phyloP scores from a whole-genome alignment of 2,329 filamentous ascomycete species.

The Ophiobolus disseminans region DNA sequence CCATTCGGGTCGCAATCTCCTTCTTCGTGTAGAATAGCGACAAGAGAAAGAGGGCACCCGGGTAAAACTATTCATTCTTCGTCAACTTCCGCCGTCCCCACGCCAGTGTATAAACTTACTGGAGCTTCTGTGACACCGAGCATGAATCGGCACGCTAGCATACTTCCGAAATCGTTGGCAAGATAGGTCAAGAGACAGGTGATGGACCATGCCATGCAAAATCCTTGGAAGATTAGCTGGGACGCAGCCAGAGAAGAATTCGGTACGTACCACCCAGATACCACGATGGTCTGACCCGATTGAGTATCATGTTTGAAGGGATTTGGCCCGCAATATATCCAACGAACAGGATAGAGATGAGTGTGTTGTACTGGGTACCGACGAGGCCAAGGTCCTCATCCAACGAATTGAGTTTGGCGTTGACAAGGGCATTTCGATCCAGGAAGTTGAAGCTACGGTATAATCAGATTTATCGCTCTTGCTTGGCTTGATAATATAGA shows the following conservation, averaged over 20 bases:
- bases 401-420: constrained; percentile 10
- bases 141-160: constrained; percentile 39
- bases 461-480: neutral
- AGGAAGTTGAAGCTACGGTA: constrained; percentile 18
- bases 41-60: constrained; percentile 66
- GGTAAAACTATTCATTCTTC: constrained; percentile 57
- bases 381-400: constrained; percentile 13
- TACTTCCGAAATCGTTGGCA: constrained; percentile 35
- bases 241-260: neutral
- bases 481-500: neutral
- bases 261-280: constrained; percentile 3
- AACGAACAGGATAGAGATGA: constrained; percentile 16
- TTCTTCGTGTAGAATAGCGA: constrained; percentile 70
- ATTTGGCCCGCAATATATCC: constrained; percentile 15
- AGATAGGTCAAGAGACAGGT: neutral
- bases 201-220: constrained; percentile 1
- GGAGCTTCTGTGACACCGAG: constrained; percentile 41
- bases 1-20: constrained; percentile 40
- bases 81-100: neutral
- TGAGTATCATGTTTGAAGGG: constrained; percentile 6
- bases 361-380: constrained; percentile 16
- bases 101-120: neutral
- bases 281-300: constrained; percentile 8
- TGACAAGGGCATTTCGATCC: constrained; percentile 17
- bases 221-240: neutral